Base-by-base conservation (phyloP, 2,329 filamentous ascomycete genomes). In the Claviceps humidiphila region DNA sequence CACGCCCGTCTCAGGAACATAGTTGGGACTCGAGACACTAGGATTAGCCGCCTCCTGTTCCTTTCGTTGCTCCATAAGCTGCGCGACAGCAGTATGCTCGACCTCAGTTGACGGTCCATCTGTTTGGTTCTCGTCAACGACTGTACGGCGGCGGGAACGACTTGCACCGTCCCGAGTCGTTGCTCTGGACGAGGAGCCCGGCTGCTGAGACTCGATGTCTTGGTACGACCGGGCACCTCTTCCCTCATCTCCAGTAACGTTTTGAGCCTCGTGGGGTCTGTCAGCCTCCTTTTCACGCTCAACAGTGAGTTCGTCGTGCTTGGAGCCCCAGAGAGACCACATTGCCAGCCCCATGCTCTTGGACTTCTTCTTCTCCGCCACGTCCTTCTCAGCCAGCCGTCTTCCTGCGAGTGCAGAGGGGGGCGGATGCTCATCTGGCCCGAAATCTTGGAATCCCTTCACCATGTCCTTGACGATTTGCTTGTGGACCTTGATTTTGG, bases 321-420 rank as follows among this genome's bases (percentile, higher is more conserved):
- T 94, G 46, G 85, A 90, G 14, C 88, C 89, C 86, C 89, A 94
- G 1, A 84, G 74, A 49, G 82, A 86, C 91, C 91, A 97, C 57
- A 96, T 71, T 2, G 83, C 80, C 65, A 96, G 73, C 7, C 85
- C 87, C 68, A 85, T 80, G 57, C 86, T 89, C 73, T 79, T 83
- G 58, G 69, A 75, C 66, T 74, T 81, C 63, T 76, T 76, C 59
- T 73, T 74, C 56, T 64, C 61, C 1, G 59, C 56, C n/a, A 62
- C 39, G 16, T 76, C 74, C n/a, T 73, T 57, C 40, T 61, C 60
- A 38, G 64, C 70, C 56, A 74, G 75, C 54, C 83, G 76, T 53
- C 88, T 74, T 0, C 87, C 86, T 1, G 86, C 89, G 9, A 96
- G 70, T 0, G 93, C 89, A 44, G 85, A 89, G 0, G 89, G 86